phyloP scores from a whole-genome alignment of 148 eudicot genomes.

The Nepenthes gracilis region DNA sequence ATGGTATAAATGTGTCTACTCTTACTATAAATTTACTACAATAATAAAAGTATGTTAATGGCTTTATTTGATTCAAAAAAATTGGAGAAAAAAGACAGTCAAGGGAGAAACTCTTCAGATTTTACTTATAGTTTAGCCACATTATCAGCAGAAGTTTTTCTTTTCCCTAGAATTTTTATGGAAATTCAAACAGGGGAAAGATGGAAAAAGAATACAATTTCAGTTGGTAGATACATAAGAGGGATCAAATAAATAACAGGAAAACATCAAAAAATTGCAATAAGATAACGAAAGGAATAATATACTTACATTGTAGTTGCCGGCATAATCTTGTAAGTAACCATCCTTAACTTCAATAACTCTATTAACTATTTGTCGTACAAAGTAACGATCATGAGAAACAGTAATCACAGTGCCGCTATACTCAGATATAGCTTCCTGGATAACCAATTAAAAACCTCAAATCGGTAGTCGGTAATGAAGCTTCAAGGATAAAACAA shows the following conservation, averaged over 20 bases:
- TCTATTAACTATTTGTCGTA: conserved; percentile 85
- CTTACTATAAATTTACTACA: no score
- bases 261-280: not conserved
- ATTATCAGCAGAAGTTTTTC: no score
- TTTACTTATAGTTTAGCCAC: no score
- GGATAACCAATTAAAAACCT: conserved; percentile 2
- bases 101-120: no score
- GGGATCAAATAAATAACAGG: not conserved
- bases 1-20: no score
- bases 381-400: conserved; percentile 92
- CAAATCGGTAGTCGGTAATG: not conserved
- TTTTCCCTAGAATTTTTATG: no score
- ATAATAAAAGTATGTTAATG: no score
- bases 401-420: conserved; percentile 85
- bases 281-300: not conserved
- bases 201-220: not conserved
- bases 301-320: conserved; percentile 80
- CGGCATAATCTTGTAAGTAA: conserved; percentile 60
- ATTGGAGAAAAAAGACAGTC: no score
- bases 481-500: not conserved
- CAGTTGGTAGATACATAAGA: not conserved
- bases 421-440: conserved; percentile 94
- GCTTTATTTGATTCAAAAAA: no score
- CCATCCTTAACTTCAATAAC: conserved; percentile 92
- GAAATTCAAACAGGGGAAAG: no score